Evolutionary conservation across 2,329 filamentous ascomycete genomes (phyloP).

Genomic region (Teratosphaeriaceae sp.): DNA sequence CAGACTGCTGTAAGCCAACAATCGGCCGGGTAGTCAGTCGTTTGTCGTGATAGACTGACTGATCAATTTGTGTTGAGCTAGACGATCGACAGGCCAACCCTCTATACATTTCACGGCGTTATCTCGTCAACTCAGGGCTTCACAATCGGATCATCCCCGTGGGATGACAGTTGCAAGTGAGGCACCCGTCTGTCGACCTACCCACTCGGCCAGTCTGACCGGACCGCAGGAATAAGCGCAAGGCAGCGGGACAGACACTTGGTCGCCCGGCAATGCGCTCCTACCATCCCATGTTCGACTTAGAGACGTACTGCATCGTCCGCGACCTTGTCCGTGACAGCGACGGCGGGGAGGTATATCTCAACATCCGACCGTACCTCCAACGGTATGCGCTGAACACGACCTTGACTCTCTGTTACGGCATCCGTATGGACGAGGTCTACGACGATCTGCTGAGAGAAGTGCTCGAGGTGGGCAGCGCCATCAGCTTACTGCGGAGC

Average conservation of each 20-base stretch:
- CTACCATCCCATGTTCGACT: conserved; percentile 49
- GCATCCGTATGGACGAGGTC: conserved; percentile 49
- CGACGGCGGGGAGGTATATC: conserved; percentile 30
- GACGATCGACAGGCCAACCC: conserved; percentile 38
- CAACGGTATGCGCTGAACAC: conserved; percentile 50
- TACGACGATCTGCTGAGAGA: conserved; percentile 47
- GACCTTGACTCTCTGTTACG: conserved; percentile 49
- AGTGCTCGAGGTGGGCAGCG: conserved; percentile 47
- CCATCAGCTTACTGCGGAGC: conserved; percentile 44
- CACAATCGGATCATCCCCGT: conserved; percentile 49
- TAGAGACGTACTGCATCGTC: conserved; percentile 47
- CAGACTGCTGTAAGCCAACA: conserved; percentile 45
- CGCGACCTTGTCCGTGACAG: conserved; percentile 43
- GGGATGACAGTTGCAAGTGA: conserved; percentile 46
- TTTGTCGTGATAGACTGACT: too few species aligned
- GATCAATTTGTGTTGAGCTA: too few species aligned
- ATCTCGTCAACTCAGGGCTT: conserved; percentile 49
- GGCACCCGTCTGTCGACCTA: too few species aligned
- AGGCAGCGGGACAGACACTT: conserved; percentile 44
- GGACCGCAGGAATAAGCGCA: conserved; percentile 38
- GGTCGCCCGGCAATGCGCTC: conserved; percentile 40
- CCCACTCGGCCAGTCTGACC: too few species aligned
- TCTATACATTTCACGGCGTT: conserved; percentile 50
- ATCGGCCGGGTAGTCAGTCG: too few species aligned
- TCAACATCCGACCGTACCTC: conserved; percentile 44